These are phyloP conservation scores for Leccinellum luteum DNA, from an alignment of 768 basidiomycete genomes.

Conservation along the genomic window DNA sequence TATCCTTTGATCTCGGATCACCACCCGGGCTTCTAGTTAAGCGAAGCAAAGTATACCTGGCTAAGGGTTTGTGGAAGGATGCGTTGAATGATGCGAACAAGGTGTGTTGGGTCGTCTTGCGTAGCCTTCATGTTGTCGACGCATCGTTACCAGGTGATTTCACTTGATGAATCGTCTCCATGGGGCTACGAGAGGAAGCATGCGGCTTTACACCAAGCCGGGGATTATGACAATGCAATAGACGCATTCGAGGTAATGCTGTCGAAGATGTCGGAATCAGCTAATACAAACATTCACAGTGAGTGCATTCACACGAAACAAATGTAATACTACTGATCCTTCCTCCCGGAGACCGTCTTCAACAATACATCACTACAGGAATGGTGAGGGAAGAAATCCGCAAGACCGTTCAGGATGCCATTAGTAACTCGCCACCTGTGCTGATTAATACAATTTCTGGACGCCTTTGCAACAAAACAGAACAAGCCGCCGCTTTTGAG, in stretches of 20 bases:
- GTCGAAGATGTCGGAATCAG: not conserved
- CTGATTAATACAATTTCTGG: not conserved
- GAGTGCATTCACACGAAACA: not conserved
- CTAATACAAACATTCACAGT: not conserved
- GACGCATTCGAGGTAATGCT: slow-evolving; percentile 3
- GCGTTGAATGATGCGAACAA: not conserved
- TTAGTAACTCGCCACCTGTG: not conserved
- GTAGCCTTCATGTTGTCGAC: not conserved
- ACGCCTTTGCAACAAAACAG: not conserved
- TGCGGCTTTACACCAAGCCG: not conserved
- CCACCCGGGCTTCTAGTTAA: not conserved
- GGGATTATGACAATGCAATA: not conserved
- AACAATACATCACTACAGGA: not conserved
- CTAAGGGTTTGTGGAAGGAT: not conserved
- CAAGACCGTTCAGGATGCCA: not conserved
- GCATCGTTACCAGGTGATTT: not conserved
- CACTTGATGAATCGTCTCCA: not conserved
- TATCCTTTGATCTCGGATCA: not conserved
- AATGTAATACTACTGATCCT: not conserved
- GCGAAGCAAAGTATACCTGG: not conserved
- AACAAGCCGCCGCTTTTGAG: not conserved
- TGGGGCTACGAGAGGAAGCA: slow-evolving; percentile 2
- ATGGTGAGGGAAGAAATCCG: not conserved
- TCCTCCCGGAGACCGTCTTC: not conserved
- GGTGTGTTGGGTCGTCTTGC: not conserved